These are phyloP conservation scores for Wickerhamiella kurtzmanii DNA, from an alignment of 805 yeast species.

Conservation along the genomic window DNA sequence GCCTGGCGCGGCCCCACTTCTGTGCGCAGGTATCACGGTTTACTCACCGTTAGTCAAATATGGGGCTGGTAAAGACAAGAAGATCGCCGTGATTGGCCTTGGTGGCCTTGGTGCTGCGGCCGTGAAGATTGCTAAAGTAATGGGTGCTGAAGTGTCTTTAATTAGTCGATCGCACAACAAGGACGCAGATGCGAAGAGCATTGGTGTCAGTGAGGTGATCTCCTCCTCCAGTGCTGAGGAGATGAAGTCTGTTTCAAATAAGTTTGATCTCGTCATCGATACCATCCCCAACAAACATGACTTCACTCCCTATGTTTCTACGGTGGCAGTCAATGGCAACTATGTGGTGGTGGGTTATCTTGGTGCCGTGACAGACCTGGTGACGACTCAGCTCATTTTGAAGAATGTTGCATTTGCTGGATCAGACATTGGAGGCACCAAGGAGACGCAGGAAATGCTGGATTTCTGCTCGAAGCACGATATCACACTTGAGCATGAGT, in stretches of 20 bases:
- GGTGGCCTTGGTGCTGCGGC: conserved; percentile 61
- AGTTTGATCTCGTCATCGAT: conserved; percentile 42
- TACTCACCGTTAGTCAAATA: conserved; percentile 46
- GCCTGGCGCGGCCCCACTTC: conserved; percentile 51
- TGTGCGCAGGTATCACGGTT: conserved; percentile 69
- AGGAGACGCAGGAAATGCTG: conserved; percentile 54
- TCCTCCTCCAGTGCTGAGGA: conserved; percentile 35
- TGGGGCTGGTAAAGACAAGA: conserved; percentile 36
- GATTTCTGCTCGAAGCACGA: conserved; percentile 46
- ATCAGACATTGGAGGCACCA: conserved; percentile 48
- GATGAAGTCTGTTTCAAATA: conserved; percentile 22
- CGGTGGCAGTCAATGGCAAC: conserved; percentile 44
- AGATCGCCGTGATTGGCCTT: conserved; percentile 48
- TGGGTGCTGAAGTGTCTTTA: conserved; percentile 52
- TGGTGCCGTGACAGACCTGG: conserved; percentile 27
- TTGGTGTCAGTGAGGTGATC: conserved; percentile 44
- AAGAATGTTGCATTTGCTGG: conserved; percentile 29
- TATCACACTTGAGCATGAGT: conserved; percentile 52
- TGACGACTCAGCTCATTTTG: conserved; percentile 34
- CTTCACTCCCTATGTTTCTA: conserved; percentile 34
- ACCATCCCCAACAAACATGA: conserved; percentile 38
- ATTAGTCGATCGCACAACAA: conserved; percentile 39
- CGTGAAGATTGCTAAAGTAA: conserved; percentile 44
- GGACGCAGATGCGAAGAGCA: conserved; percentile 37
- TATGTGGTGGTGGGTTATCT: conserved; percentile 61